phyloP scores from a whole-genome alignment of 1,139 yeast species.

The Sugiyamaella japonica region DNA sequence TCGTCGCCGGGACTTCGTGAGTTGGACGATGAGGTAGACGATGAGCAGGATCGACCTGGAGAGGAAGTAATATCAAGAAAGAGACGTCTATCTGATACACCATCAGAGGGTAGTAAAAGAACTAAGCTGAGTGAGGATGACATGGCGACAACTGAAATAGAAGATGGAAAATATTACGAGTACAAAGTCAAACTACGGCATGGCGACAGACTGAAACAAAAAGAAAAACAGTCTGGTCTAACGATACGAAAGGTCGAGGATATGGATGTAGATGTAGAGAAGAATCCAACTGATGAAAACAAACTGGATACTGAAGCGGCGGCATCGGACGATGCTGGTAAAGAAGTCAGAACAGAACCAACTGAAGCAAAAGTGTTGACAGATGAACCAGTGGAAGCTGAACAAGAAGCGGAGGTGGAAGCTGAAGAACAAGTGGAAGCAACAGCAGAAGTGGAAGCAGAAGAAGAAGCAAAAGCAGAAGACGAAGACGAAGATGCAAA shows the following conservation, averaged over 20 bases:
- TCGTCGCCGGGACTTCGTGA: conserved; percentile 5
- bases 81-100: conserved; percentile 1
- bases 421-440: background rate
- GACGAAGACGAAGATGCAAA: conserved; percentile 19
- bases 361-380: background rate
- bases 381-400: background rate
- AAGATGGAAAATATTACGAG: background rate
- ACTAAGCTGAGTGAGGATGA: background rate
- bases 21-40: background rate
- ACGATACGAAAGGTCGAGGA: background rate
- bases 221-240: background rate
- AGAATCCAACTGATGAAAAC: background rate
- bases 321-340: background rate
- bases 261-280: too few relatives aligned
- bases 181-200: background rate
- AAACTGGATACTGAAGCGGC: background rate
- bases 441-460: background rate
- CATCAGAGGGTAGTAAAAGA: background rate
- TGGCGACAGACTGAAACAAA: background rate
- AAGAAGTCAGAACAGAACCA: background rate
- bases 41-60: conserved; percentile 4
- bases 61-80: background rate
- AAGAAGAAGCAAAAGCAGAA: conserved; percentile 5
- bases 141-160: background rate
- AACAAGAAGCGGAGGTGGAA: background rate